Evolutionary conservation across 306 rosid genomes (phyloP).

Genomic region (Astragalus glycyphyllos): DNA sequence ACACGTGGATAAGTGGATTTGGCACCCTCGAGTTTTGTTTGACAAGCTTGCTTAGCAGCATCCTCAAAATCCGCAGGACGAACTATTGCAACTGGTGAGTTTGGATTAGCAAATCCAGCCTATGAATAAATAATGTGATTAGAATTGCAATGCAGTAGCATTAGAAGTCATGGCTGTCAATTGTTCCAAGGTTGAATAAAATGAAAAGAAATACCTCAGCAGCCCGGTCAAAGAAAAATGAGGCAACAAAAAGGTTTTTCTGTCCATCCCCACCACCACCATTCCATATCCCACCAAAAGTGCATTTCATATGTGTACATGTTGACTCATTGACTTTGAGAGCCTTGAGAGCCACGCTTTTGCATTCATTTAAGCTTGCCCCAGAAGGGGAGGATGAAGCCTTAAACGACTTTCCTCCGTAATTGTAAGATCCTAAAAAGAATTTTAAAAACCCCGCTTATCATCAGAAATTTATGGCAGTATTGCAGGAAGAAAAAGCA

Average conservation of each 20-base stretch:
- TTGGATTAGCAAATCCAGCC: constrained; percentile 92
- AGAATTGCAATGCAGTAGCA: constrained; percentile 38
- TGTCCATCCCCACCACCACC: constrained; percentile 99
- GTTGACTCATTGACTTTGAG: constrained; percentile 76
- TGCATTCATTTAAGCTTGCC: constrained; percentile 78
- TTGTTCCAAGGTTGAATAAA: constrained; percentile 26
- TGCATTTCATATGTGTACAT: constrained; percentile 93
- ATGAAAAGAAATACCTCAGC: constrained; percentile 71
- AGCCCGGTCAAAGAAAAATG: constrained; percentile 99
- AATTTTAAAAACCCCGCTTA: background rate
- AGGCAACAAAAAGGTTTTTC: constrained; percentile 88
- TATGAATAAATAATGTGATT: constrained; percentile 41
- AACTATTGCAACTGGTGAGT: constrained; percentile 63
- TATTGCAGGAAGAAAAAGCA: background rate
- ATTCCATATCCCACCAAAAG: constrained; percentile 96
- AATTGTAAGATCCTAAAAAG: constrained; percentile 65
- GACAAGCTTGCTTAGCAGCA: constrained; percentile 93
- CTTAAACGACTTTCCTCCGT: constrained; percentile 74
- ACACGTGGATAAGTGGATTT: constrained; percentile 59
- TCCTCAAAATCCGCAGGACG: constrained; percentile 76
- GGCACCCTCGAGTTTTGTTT: constrained; percentile 72
- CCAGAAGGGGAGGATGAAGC: constrained; percentile 74
- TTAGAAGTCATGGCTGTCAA: constrained; percentile 19
- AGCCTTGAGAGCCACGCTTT: constrained; percentile 65
- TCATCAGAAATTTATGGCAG: constrained; percentile 23